Base-by-base conservation (phyloP, 805 yeast genomes). In the Saccharomycopsis babjevae region DNA sequence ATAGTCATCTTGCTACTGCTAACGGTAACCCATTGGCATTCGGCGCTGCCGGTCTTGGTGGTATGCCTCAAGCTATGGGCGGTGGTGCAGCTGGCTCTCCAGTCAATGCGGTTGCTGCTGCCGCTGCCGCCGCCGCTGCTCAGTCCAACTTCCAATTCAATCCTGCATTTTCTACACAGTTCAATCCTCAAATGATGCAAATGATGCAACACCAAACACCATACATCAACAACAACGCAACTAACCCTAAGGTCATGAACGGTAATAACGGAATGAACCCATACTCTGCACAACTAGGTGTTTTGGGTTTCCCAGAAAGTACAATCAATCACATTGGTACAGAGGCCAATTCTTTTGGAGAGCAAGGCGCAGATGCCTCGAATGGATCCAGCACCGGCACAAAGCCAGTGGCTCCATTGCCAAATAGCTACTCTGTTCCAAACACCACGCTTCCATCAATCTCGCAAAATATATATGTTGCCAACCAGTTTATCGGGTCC, bases 401-500 rank as follows among this genome's bases (percentile, higher is more conserved):
- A 28, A 57, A 61, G 15, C 61, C 65, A n/a, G 39, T 46, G 28
- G 54, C 60, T 34, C 52, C 65, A 16, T 61, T 63, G n/a, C 56
- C 50, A 6, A 61, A 58, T 22, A 42, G 42, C n/a, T 38, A 60
- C n/a, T 54, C 40, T 22, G 60, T 61, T 20, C 60, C 62, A 18
- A 40, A 32, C 16, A 56, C 62, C 15, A 50, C 56, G 5, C 50
- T 57, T 8, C 57, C 62, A 30, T 71, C 66, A 30, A 77, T 80
- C 59, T 79, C 83, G 59, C 89, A 88, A 71, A 92, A 86, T 62
- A 77, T 89, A 3, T 85, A 75, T 66, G 89, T 90, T 54, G 91
- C 96, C 28, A 85, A 85, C 68, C 82, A 82, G 42, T 86, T 80
- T 71, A 91, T 90, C 46, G 97, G 97, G 1, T 82, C 88, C 46